phyloP scores from a whole-genome alignment of 1,284 basidiomycete genomes.

The Leccinum pseudoinsigne region DNA sequence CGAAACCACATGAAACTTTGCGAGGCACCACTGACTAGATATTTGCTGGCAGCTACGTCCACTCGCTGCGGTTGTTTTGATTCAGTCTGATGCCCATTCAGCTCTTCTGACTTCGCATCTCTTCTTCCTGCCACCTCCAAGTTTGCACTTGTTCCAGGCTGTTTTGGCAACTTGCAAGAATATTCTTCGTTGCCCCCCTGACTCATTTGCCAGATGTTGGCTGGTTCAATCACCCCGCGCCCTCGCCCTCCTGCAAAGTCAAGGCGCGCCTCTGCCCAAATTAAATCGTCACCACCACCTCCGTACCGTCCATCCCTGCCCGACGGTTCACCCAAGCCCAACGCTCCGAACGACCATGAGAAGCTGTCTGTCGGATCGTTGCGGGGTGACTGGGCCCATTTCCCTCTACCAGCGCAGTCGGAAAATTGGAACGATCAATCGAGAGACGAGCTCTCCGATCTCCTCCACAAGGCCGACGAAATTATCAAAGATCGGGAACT shows the following conservation, averaged over 20 bases:
- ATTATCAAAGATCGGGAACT: conserved; percentile 76
- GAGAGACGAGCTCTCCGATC: conserved; percentile 67
- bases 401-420: conserved; percentile 28
- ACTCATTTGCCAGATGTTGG: conserved; percentile 42
- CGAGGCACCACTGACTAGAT: not conserved
- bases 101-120: conserved; percentile 2
- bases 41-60: not conserved
- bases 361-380: conserved; percentile 13
- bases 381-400: conserved; percentile 10
- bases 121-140: conserved; percentile 6
- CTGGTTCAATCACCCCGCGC: conserved; percentile 46
- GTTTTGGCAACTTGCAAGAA: conserved; percentile 3
- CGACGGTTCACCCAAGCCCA: conserved; percentile 13
- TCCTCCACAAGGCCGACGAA: conserved; percentile 66
- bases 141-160: not conserved
- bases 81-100: conserved; percentile 25
- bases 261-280: conserved; percentile 44
- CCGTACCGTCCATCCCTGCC: conserved; percentile 44
- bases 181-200: conserved; percentile 10
- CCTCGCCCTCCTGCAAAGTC: conserved; percentile 62
- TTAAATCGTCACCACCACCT: conserved; percentile 51
- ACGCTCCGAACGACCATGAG: conserved; percentile 8
- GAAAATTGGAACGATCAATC: conserved; percentile 60
- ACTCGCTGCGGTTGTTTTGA: conserved; percentile 8
- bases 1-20: conserved; percentile 15